Base-by-base conservation (phyloP, 2,329 filamentous ascomycete species). In the Microsporum ferrugineum region DNA sequence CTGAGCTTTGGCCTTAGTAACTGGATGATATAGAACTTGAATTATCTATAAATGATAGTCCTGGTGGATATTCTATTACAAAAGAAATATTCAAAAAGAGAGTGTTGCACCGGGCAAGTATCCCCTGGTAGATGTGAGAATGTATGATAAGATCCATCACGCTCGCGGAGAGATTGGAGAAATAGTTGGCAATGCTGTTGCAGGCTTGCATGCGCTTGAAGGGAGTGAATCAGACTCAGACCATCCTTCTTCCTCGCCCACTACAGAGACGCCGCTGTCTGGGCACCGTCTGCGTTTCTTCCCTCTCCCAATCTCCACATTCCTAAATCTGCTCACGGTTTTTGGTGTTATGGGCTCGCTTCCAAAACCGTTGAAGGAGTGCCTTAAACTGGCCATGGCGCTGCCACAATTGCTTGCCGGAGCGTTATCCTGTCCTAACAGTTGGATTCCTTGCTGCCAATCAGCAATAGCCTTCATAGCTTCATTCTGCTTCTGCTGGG, bases 311-410 rank as follows among this genome's bases (percentile, higher is more conserved):
- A 73, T 64, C 62, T 75, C 73, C n/a, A 75, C 70, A 64, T 78
- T 74, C 29, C 72, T 72, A 64, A 76, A 78, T 14, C 75, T 70
- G 3, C 71, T 72, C 61, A 71, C 70, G 60, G 71, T 75, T 34
- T 74, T 70, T 1, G 77, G 77, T 1, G 77, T 78, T 39, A 78
- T 73, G 2, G 77, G 74, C 31, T 73, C 73, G 58, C 71, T 75
- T 33, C 68, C 72, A 58, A 66, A 59, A 12, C 58, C 47, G 17
- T 57, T 61, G 38, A 65, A 67, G 17, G 57, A 61, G 31, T 58
- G 55, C 5, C 31, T 49, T 14, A 59, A 41, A 5, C 60, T 31
- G 6, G 33, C 6, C 47, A 59, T 49, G 31, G 57, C 34, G 23
- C 23, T 47, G n/a, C 23, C n/a, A 45, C 45, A 23, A 5, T 27